Evolutionary conservation across 1,139 yeast species (phyloP).

Genomic region (Lodderomyces beijingensis): DNA sequence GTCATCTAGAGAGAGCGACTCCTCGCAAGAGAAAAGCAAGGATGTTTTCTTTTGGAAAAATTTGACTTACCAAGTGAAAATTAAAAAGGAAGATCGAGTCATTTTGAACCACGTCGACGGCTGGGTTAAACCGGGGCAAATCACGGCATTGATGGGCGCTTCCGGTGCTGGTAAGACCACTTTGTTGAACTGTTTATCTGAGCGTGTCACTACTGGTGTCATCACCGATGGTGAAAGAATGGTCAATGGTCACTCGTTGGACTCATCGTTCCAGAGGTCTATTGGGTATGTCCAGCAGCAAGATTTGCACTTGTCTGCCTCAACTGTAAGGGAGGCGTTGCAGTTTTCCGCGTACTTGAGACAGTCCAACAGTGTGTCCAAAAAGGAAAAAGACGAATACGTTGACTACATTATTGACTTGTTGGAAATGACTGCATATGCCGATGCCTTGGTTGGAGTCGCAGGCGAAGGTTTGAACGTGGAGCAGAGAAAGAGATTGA

Average conservation of each 20-base stretch:
- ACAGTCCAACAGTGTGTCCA: slow-evolving; percentile 28
- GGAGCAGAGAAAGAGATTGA: slow-evolving; percentile 35
- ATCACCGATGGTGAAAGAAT: slow-evolving; percentile 33
- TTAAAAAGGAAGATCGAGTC: slow-evolving; percentile 60
- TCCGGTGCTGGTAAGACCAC: slow-evolving; percentile 38
- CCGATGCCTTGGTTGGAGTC: slow-evolving; percentile 39
- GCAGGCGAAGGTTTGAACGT: slow-evolving; percentile 41
- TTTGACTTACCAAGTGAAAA: slow-evolving; percentile 67
- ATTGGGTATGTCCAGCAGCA: slow-evolving; percentile 42
- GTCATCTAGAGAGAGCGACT: slow-evolving; percentile 20
- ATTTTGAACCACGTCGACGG: slow-evolving; percentile 72
- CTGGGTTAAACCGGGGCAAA: slow-evolving; percentile 40
- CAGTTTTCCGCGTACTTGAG: slow-evolving; percentile 33
- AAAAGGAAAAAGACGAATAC: slow-evolving; percentile 29
- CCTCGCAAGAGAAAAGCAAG: slow-evolving; percentile 26
- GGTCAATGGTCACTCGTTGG: slow-evolving; percentile 33
- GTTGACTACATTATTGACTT: slow-evolving; percentile 35
- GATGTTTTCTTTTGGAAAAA: slow-evolving; percentile 78
- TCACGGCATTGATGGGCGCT: slow-evolving; percentile 30
- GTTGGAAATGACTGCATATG: slow-evolving; percentile 29
- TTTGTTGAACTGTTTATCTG: slow-evolving; percentile 30
- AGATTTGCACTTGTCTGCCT: slow-evolving; percentile 33
- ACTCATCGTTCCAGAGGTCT: slow-evolving; percentile 36
- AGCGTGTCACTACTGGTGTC: slow-evolving; percentile 32
- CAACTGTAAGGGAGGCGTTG: slow-evolving; percentile 39